phyloP scores from a whole-genome alignment of 2,329 filamentous ascomycete genomes.

The Alternaria dauci region DNA sequence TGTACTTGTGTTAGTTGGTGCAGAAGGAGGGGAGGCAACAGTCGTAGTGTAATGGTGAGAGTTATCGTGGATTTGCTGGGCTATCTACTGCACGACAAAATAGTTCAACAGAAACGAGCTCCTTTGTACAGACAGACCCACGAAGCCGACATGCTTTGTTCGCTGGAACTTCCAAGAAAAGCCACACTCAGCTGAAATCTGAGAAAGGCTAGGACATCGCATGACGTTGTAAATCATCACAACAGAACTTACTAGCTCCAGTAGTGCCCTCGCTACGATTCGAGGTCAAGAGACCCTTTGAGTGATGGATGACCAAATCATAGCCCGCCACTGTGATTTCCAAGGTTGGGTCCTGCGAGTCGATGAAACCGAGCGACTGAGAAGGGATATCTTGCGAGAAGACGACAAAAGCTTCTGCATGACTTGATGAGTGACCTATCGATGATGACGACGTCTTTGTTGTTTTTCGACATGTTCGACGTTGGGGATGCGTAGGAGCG shows the following conservation, averaged over 20 bases:
- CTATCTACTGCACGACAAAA: background rate
- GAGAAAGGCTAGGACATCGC: conserved; percentile 20
- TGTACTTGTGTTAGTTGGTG: conserved; percentile 41
- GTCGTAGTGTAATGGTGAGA: background rate
- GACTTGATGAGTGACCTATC: conserved; percentile 23
- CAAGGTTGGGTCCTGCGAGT: conserved; percentile 71
- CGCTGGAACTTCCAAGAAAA: conserved; percentile 22
- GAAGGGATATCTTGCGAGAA: conserved; percentile 80
- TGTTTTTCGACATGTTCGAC: background rate
- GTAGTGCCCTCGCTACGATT: conserved; percentile 76
- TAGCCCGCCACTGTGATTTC: conserved; percentile 72
- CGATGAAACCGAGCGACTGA: conserved; percentile 77
- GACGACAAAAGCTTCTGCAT: conserved; percentile 82
- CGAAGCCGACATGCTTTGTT: background rate
- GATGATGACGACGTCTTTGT: background rate
- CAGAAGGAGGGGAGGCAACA: background rate
- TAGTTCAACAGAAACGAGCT: background rate
- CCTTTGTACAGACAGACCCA: background rate
- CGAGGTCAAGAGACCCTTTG: conserved; percentile 81
- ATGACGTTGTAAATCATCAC: conserved; percentile 23
- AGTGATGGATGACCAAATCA: conserved; percentile 82
- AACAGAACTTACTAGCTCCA: conserved; percentile 64
- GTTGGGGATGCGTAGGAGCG: conserved; percentile 14
- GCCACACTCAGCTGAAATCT: conserved; percentile 31
- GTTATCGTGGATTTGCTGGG: background rate